Conservation (phyloP, 495 filamentous ascomycete species). For the Tuber magnatum region DNA sequence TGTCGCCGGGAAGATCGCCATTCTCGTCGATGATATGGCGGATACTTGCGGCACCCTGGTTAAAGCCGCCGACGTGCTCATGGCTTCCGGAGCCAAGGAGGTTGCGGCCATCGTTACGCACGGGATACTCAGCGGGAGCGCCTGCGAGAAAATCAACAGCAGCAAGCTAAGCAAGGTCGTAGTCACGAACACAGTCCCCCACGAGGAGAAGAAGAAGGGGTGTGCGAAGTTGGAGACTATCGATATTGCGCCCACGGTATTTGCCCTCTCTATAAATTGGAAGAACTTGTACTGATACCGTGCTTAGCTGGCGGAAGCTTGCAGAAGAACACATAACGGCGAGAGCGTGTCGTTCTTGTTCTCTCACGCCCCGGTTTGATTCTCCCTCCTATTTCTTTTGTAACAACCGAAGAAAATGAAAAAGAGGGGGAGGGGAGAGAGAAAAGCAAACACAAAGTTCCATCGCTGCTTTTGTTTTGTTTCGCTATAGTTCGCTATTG, state of each 20-base stretch:
- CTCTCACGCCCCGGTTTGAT: constrained; percentile 67
- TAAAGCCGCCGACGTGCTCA: constrained; percentile 86
- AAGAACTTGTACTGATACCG: constrained; percentile 31
- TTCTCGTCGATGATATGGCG: constrained; percentile 67
- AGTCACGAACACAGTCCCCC: constrained; percentile 95
- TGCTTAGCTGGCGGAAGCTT: constrained; percentile 51
- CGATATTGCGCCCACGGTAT: constrained; percentile 78
- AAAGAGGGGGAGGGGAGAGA: no score
- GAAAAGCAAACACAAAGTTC: neutral
- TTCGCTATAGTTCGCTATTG: neutral
- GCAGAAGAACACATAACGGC: constrained; percentile 89
- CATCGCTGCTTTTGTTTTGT: neutral
- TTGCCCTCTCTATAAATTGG: constrained; percentile 19
- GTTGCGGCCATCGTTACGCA: constrained; percentile 95
- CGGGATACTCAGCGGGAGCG: constrained; percentile 84
- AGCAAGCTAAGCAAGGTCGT: constrained; percentile 73
- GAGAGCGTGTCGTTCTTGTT: constrained; percentile 91
- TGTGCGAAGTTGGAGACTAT: constrained; percentile 83
- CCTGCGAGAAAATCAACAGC: constrained; percentile 79
- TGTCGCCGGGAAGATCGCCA: constrained; percentile 54
- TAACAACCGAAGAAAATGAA: neutral
- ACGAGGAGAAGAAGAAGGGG: constrained; percentile 68
- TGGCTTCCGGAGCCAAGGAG: constrained; percentile 77
- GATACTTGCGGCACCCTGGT: constrained; percentile 95
- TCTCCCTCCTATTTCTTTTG: neutral